Base-by-base conservation (phyloP, 2,329 filamentous ascomycete species). In the Zymoseptoria pseudotritici region DNA sequence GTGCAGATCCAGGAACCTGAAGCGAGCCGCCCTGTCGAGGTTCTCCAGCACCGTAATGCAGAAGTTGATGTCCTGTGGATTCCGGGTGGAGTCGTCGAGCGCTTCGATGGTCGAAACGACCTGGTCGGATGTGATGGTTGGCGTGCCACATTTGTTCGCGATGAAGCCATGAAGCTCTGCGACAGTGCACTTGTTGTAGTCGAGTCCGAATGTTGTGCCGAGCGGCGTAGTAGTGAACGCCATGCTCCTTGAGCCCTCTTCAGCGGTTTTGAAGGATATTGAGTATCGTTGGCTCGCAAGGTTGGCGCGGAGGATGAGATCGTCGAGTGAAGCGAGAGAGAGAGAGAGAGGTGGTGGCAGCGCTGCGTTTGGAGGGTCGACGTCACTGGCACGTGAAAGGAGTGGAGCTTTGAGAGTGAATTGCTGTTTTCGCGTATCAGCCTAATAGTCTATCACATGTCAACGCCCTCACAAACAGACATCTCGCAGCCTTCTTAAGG, bases 1-100 rank as follows among this genome's bases (percentile, higher is more conserved):
- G n/a, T 49, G 58, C 29, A 63, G 53, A 9, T 65, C 58, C 58
- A 65, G 50, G 51, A 67, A 55, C 5, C 57, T 55, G 53, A 58
- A 59, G 2, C 22, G 51, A n/a, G 56, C 55, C 24, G 17, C 22
- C 19, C 29, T 29, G 10, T 57, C 55, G 5, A 53, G 20, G n/a
- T 51, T n/a, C 13, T 17, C 2, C 36, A 46, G 13, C 13, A 17
- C 36, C 7, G 5, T 46, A 3, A 46, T 46, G 36, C 36, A 46
- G 36, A n/a, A 17, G 13, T 17, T 46, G 36, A 46, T 17, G 13
- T 46, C 36, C 5, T 17, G 13, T 46, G 36, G 13, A 7, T 46
- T 17, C 5, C n/a, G 10, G 36, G 36, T 17, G 36, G 36, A 3
- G 36, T 42, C 17, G 10, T 5, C 11, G 36, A 42, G 36, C 36